These are phyloP conservation scores for Xylaria sp. DNA, from an alignment of 495 filamentous ascomycete species.

Conservation along the genomic window DNA sequence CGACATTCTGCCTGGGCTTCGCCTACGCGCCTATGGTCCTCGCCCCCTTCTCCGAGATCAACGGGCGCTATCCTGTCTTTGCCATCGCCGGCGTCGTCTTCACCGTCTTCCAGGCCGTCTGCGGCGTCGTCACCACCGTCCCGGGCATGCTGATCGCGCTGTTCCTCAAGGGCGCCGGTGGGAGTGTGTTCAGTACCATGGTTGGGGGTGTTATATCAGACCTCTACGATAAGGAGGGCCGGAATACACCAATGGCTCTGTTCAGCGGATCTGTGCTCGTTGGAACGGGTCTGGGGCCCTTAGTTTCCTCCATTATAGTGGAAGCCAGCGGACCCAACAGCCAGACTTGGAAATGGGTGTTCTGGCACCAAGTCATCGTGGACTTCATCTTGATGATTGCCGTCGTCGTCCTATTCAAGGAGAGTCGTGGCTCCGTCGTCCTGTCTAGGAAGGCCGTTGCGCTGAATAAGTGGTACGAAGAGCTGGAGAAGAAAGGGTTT, in stretches of 20 bases:
- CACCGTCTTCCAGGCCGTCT: constrained; percentile 71
- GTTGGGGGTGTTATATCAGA: constrained; percentile 92
- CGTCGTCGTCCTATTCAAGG: constrained; percentile 74
- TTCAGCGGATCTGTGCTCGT: constrained; percentile 78
- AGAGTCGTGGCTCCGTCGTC: constrained; percentile 84
- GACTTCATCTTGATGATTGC: constrained; percentile 66
- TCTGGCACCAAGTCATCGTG: constrained; percentile 82
- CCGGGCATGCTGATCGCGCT: constrained; percentile 79
- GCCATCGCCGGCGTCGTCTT: constrained; percentile 73
- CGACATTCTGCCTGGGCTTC: constrained; percentile 84
- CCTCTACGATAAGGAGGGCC: constrained; percentile 77
- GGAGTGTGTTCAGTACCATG: constrained; percentile 87
- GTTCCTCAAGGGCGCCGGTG: constrained; percentile 77
- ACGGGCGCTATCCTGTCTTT: constrained; percentile 83
- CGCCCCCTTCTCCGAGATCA: constrained; percentile 89
- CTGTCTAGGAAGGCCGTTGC: constrained; percentile 75
- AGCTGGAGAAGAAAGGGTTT: constrained; percentile 70
- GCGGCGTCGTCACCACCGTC: constrained; percentile 74
- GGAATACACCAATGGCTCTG: constrained; percentile 90
- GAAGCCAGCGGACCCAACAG: constrained; percentile 48
- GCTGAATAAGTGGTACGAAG: constrained; percentile 82
- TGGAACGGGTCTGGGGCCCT: constrained; percentile 82
- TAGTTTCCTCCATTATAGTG: constrained; percentile 75
- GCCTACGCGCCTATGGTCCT: constrained; percentile 87
- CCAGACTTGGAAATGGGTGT: constrained; percentile 83